phyloP scores from a whole-genome alignment of 2,329 filamentous ascomycete species.

The Byssothecium circinans region DNA sequence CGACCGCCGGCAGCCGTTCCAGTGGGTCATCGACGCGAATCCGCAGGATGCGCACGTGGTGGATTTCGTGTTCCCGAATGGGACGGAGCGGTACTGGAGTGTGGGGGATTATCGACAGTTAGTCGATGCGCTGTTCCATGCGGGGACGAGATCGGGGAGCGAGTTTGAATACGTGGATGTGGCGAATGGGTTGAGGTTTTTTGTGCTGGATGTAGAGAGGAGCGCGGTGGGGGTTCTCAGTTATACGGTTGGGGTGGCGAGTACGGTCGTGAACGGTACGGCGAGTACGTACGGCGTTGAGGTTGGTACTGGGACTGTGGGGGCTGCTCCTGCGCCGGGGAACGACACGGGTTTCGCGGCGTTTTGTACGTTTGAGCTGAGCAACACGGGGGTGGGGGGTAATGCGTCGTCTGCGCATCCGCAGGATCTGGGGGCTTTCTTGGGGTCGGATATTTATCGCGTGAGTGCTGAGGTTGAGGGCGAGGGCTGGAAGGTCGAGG shows the following conservation, averaged over 20 bases:
- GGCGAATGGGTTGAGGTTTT: conserved; percentile 55
- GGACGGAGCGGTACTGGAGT: conserved; percentile 51
- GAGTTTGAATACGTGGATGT: conserved; percentile 54
- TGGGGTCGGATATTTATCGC: conserved; percentile 53
- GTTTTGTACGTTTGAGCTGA: conserved; percentile 48
- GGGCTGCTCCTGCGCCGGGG: conserved; percentile 4
- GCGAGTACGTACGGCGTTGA: conserved; percentile 41
- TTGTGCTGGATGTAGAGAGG: conserved; percentile 50
- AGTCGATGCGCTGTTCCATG: conserved; percentile 58
- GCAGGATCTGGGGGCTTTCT: conserved; percentile 45
- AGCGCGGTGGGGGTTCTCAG: conserved; percentile 50
- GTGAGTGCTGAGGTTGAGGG: conserved; percentile 50
- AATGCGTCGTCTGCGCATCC: conserved; percentile 25
- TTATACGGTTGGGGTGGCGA: conserved; percentile 54
- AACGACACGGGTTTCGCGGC: not conserved
- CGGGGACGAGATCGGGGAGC: conserved; percentile 55
- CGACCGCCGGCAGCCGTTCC: conserved; percentile 50
- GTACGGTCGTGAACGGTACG: conserved; percentile 43
- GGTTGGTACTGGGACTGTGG: conserved; percentile 42
- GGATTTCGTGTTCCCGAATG: conserved; percentile 55
- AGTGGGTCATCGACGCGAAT: conserved; percentile 59
- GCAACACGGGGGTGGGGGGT: conserved; percentile 47
- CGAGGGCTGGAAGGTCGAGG: conserved; percentile 51
- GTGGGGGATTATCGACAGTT: conserved; percentile 59
- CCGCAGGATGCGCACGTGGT: conserved; percentile 55